Base-by-base conservation (phyloP, 2,329 filamentous ascomycete species). In the Ascochyta pisi region DNA sequence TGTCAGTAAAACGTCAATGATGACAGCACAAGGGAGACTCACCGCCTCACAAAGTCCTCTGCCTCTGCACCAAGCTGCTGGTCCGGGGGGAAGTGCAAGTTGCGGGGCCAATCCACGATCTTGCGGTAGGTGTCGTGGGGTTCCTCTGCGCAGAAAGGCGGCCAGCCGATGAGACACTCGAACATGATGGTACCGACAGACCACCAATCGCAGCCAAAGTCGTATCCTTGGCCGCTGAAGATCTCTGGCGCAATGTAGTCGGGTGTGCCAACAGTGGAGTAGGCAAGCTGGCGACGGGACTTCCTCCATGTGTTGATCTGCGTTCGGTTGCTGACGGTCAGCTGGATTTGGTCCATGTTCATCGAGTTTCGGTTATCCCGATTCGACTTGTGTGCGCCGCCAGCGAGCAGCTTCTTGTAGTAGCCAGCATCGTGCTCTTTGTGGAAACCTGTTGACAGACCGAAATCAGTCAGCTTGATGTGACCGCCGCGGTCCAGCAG, bases 291-390 rank as follows among this genome's bases (percentile, higher is more conserved):
- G 70, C 95, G 86, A 70, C 95, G 89, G 53, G 94, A 98, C 72
- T 96, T 95, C 75, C 95, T 87, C 95, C 95, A 99, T 69, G 96
- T 96, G 78, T 98, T 99, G 81, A 99, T 97, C 77, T 96, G 92
- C 54, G 92, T 89, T 74, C 95, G 91, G 79, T 99, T 98, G 79
- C 92, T 96, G 67, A 99, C 95, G 16, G 95, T 99, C 67, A 99
- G 79, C 75, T 98, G 96, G 75, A 99, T 99, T 77, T 97, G 94
- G 77, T 99, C 95, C 70, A 99, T 89, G 65, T 93, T 94, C 66
- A 98, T 92, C 1, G 94, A 98, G 77, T 91, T 95, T 56, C 95
- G 87, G 78, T 97, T 96, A 57, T 80, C 79, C 26, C 77, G 71
- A 44, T 74, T 71, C 2, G 79, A 80, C 51, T 79, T 79, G 66